Evolutionary conservation across 768 basidiomycete species (phyloP), one percentile per base, ranked within the genome.

Genomic region (Boletus subcaerulescens): DNA sequence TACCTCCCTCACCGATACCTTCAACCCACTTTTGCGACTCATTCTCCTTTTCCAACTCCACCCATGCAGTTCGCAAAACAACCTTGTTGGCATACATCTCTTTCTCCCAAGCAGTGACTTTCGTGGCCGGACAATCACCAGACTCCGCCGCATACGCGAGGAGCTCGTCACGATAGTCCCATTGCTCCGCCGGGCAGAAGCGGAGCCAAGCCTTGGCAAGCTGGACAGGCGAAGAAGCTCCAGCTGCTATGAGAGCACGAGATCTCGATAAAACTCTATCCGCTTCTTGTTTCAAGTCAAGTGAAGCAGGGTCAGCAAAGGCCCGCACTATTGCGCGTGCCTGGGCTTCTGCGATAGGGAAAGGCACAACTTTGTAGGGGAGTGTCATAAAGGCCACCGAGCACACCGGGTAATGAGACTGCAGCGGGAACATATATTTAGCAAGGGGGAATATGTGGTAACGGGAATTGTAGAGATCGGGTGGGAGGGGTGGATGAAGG

Each of bases 261-360:
- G 80, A 79, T 8, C 83, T 80, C 7, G 75, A 68, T 26, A 82
- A 62, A 51, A 87, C 68, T n/a, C 72, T 78, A 24, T 71, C 69
- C 0, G 75, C 72, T 62, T 87, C 87, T 32, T 69, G 62, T 4
- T 72, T 69, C 32, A 66, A 52, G 57, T 89, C 78, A 8, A 90
- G 69, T 20, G 76, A 68, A 24, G 66, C 65, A 1, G 82, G 83
- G 48, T 82, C 60, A 14, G 73, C 73, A 55, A 89, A 87, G 0
- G 78, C 81, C 22, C 76, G 75, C 20, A 85, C 66, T 8, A 82
- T 76, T 3, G 83, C 86, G 0, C 79, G 80, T 1, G 86, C 86
- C 70, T 96, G 94, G 0, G 81, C 82, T 69, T 97, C 91, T 45
- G 86, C 76, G 0, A 93, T 64, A 1, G 91, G 92, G 55, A 95